Conservation (phyloP, 306 rosid genomes). For the Lathyrus sativus region DNA sequence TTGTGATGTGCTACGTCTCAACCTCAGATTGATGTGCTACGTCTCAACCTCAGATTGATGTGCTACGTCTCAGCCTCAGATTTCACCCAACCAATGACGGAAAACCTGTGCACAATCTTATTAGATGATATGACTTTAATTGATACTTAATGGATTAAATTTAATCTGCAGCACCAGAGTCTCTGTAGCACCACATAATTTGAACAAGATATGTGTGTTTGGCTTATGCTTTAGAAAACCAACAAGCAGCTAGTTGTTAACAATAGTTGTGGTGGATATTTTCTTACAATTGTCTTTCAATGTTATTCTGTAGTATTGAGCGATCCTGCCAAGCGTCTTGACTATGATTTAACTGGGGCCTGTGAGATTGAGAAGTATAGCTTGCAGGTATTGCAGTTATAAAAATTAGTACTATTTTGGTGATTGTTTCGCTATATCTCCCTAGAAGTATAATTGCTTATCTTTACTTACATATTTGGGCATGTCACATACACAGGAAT, state of each 20-base stretch:
- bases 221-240: too few relatives aligned
- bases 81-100: neutral
- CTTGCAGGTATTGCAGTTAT: constrained; percentile 53
- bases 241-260: neutral
- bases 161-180: too few relatives aligned
- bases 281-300: constrained; percentile 12
- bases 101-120: neutral
- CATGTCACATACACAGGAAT: neutral
- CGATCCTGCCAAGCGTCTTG: constrained; percentile 64
- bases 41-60: neutral
- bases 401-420: constrained; percentile 13
- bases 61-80: neutral
- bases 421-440: constrained; percentile 14
- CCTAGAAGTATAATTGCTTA: constrained; percentile 12
- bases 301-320: constrained; percentile 52
- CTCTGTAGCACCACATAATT: too few relatives aligned
- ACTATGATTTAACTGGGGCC: constrained; percentile 69
- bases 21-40: neutral
- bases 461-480: constrained; percentile 14
- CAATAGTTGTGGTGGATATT: constrained; percentile 3
- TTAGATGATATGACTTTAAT: neutral
- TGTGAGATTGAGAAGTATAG: constrained; percentile 74
- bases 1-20: neutral
- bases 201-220: too few relatives aligned
- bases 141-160: too few relatives aligned